phyloP scores from a whole-genome alignment of 169 alveolate species.

The Plasmodium cynomolgi region DNA sequence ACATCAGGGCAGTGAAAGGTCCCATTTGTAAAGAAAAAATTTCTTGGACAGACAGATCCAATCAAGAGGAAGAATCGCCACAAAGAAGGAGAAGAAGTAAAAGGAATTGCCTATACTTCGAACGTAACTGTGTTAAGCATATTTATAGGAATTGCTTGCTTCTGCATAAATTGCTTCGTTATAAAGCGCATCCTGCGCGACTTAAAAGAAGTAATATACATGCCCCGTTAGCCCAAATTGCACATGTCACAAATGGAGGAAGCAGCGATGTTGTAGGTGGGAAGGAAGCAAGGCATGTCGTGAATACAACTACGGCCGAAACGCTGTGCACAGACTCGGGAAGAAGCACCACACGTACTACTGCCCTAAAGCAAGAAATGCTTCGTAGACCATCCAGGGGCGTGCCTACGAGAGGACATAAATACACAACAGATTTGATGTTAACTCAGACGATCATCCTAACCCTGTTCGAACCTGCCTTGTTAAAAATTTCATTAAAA shows the following conservation, averaged over 20 bases:
- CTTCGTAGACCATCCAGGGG: neutral
- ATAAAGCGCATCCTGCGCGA: constrained; percentile 3
- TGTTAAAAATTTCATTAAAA: constrained; percentile 56
- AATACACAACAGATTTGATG: constrained; percentile 12
- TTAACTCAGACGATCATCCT: constrained; percentile 22
- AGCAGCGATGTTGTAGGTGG: neutral
- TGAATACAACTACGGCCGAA: neutral
- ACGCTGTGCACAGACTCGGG: neutral
- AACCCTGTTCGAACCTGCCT: constrained; percentile 37
- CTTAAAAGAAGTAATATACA: neutral
- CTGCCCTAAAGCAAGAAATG: neutral
- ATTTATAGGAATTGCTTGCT: constrained; percentile 41
- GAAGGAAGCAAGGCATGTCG: neutral
- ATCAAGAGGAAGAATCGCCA: neutral
- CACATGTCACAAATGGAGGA: neutral
- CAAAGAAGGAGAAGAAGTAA: neutral
- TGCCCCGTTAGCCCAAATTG: neutral
- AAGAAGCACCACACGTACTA: neutral
- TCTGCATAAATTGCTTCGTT: constrained; percentile 4
- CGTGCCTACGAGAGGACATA: neutral
- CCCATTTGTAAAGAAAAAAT: neutral
- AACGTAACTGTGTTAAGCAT: constrained; percentile 19
- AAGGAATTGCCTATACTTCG: neutral
- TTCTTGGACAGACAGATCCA: neutral
- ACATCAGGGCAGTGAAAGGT: neutral